A percentile compares a stretch with the other conserved stretches of the same genome.
Conservation (phyloP, 208 protist genomes). For the Crithidia fasciculata region DNA sequence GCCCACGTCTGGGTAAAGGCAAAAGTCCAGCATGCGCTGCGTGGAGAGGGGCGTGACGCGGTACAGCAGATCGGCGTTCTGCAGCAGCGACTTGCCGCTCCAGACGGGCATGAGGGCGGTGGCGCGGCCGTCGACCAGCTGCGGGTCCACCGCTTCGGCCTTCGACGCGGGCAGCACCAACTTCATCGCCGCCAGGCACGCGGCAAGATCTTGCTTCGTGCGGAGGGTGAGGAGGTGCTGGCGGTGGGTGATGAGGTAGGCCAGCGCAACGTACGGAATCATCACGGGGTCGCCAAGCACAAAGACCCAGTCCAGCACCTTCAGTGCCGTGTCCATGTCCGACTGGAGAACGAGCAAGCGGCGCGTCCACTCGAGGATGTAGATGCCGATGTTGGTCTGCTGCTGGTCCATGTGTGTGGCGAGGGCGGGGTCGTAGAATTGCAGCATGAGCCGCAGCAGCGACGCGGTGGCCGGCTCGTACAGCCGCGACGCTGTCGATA, state of each 20-base stretch:
- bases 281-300: constrained; percentile 71
- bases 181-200: constrained; percentile 27
- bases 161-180: constrained; percentile 49
- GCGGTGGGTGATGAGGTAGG: constrained; percentile 68
- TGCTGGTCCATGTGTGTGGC: constrained; percentile 83
- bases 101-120: constrained; percentile 55
- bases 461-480: constrained; percentile 39
- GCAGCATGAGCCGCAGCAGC: constrained; percentile 86
- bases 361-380: constrained; percentile 65
- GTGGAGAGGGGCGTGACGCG: constrained; percentile 72
- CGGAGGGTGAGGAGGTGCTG: constrained; percentile 44
- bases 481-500: constrained; percentile 40
- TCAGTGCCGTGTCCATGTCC: constrained; percentile 45
- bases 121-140: constrained; percentile 53
- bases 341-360: constrained; percentile 56
- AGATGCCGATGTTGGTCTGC: constrained; percentile 57
- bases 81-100: constrained; percentile 70
- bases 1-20: constrained; percentile 55
- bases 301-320: constrained; percentile 81
- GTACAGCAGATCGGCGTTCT: constrained; percentile 80
- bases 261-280: constrained; percentile 73
- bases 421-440: constrained; percentile 90
- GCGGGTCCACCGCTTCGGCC: constrained; percentile 45
- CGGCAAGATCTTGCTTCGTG: constrained; percentile 40
- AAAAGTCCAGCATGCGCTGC: constrained; percentile 69